These are phyloP conservation scores for Trametes coccinea DNA, from an alignment of 768 basidiomycete genomes.

Conservation along the genomic window DNA sequence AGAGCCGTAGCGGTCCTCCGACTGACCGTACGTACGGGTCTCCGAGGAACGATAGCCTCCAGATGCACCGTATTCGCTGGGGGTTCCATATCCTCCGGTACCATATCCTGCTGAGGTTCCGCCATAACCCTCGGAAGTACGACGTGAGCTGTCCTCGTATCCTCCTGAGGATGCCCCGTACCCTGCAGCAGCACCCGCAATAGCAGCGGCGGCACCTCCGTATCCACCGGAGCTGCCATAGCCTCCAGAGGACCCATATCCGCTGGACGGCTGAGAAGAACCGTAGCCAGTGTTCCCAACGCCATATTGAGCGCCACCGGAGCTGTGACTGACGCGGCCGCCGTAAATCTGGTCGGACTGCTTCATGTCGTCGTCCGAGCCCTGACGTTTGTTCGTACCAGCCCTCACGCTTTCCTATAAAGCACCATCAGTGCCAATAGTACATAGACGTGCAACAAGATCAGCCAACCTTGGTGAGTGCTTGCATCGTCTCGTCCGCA, in stretches of 20 bases:
- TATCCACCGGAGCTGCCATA: slow-evolving; percentile 1
- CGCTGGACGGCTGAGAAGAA: background rate
- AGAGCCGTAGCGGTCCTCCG: slow-evolving; percentile 8
- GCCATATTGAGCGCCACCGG: slow-evolving; percentile 8
- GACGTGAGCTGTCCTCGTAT: background rate
- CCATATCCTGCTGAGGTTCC: slow-evolving; percentile 1
- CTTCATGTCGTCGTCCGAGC: slow-evolving; percentile 41
- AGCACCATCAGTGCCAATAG: background rate
- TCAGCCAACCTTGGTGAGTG: slow-evolving; percentile 51
- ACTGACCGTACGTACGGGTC: slow-evolving; percentile 4
- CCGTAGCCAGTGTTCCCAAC: slow-evolving; percentile 7
- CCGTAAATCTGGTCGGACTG: slow-evolving; percentile 25
- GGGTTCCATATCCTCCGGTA: background rate
- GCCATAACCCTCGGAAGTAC: background rate
- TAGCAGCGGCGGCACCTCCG: background rate
- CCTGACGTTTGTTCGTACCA: slow-evolving; percentile 58
- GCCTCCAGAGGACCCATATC: slow-evolving; percentile 2
- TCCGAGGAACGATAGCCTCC: slow-evolving; percentile 5
- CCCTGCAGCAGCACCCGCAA: background rate
- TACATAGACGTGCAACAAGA: background rate
- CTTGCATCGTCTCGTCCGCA: slow-evolving; percentile 43
- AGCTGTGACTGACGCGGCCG: slow-evolving; percentile 8
- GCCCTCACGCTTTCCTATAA: slow-evolving; percentile 53
- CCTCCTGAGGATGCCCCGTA: slow-evolving; percentile 7
- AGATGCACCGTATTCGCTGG: background rate